Conservation (phyloP, 164 flowering plant genomes). For the Litsea cubeba region DNA sequence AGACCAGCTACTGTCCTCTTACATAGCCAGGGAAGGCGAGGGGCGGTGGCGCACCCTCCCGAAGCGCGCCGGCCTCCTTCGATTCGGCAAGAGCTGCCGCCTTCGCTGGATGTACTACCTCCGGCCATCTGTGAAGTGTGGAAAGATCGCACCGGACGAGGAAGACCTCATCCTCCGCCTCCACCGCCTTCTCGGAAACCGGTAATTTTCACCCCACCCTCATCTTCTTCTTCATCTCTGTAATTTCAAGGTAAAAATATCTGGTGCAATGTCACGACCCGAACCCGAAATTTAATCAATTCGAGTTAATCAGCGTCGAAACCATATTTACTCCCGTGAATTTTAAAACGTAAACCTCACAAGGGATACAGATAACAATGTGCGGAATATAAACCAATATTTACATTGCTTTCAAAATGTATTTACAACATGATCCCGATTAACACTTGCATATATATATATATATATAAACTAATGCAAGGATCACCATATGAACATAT, state of each 20-base stretch:
- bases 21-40: constrained; percentile 46
- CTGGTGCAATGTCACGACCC: no score
- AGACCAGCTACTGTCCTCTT: constrained; percentile 40
- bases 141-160: constrained; percentile 65
- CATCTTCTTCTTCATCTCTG: neutral
- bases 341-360: no score
- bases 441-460: no score
- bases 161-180: constrained; percentile 77
- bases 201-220: constrained; percentile 21
- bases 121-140: constrained; percentile 65
- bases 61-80: constrained; percentile 54
- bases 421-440: no score
- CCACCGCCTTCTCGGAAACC: constrained; percentile 70
- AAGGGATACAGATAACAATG: no score
- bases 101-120: constrained; percentile 83
- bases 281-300: no score
- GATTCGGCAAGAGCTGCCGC: constrained; percentile 79
- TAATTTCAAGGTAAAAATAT: neutral
- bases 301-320: no score
- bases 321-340: no score
- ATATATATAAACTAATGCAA: no score
- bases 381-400: no score
- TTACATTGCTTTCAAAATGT: no score
- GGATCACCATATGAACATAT: no score
- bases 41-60: constrained; percentile 67